Base-by-base conservation (phyloP, 805 yeast genomes). In the Metschnikowia lochheadii region DNA sequence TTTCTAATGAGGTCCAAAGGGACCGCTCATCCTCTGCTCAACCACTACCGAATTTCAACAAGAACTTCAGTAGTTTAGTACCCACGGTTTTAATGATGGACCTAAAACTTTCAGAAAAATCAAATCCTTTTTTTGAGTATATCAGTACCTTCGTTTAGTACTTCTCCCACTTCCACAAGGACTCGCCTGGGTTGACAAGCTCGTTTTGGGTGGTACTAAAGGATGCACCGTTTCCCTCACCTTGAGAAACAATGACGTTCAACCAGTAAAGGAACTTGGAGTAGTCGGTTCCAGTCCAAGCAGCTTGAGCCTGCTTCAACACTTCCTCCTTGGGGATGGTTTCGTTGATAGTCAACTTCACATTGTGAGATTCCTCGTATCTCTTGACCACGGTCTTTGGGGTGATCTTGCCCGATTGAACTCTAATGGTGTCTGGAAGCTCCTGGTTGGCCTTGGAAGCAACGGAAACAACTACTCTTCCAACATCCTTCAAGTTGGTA, bases 171-270 rank as follows among this genome's bases (percentile, higher is more conserved):
- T 69, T 75, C 71, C 75, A 77, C 35, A 69, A 50, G 1, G 68
- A 61, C 59, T 75, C 77, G 36, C 62, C 64, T 3, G 81, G 81
- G 60, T 78, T 78, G 50, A 78, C 63, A 23, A 73, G 53, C 58
- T 78, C 81, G 46, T 69, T 65, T 39, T 75, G 70, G 48, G 67
- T 67, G 1, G 57, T 47, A 8, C 57, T 52, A 43, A 63, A 67
- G 49, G 15, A 60, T 54, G 50, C 81, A 82, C 37, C 33, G 34
- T 67, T 58, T 37, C 69, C 80, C 13, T 54, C 62, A 45, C 80
- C 82, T 50, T 63, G 68, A n/a, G 76, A 65, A 3, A 49, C 32
- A 17, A 60, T 18, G 10, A 54, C 58, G 13, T 60, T 56, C 53
- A 79, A 63, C 58, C 74, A 76, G 55, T 56, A 64, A 8, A 68